Evolutionary conservation across 2,329 filamentous ascomycete species (phyloP).

Genomic region (Davidsoniella virescens): DNA sequence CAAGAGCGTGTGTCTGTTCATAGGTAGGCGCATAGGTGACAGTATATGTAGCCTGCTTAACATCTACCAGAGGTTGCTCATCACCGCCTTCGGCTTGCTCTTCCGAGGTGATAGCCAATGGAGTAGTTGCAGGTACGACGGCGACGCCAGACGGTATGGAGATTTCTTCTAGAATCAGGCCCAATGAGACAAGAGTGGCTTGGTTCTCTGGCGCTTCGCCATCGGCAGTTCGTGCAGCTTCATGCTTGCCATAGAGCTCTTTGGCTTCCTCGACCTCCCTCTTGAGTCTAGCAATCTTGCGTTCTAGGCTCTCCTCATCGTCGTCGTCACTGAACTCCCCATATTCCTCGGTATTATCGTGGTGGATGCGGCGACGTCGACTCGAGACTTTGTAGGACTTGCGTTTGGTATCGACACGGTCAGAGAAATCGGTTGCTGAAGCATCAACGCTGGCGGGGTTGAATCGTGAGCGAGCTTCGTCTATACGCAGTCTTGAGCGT

Average conservation of each 20-base stretch:
- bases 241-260: constrained; percentile 40
- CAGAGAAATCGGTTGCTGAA: constrained; percentile 70
- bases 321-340: constrained; percentile 65
- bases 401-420: constrained; percentile 66
- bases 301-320: constrained; percentile 51
- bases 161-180: constrained; percentile 55
- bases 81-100: constrained; percentile 13
- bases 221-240: constrained; percentile 28
- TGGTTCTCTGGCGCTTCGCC: constrained; percentile 25
- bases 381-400: constrained; percentile 69
- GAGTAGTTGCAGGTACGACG: neutral
- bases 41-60: constrained; percentile 37
- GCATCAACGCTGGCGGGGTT: constrained; percentile 60
- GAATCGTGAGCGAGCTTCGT: constrained; percentile 69
- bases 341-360: constrained; percentile 48
- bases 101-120: neutral
- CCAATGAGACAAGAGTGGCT: constrained; percentile 51
- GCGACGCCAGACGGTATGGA: constrained; percentile 19
- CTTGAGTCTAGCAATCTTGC: constrained; percentile 65
- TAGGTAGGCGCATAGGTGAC: constrained; percentile 48
- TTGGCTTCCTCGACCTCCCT: constrained; percentile 67
- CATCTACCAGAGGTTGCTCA: constrained; percentile 15
- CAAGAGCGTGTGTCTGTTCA: constrained; percentile 53
- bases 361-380: constrained; percentile 45
- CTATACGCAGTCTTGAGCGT: constrained; percentile 56